Evolutionary conservation across 176 grass and related monocot species (phyloP), one percentile per base, ranked within the genome.

Genomic region (Juncus effusus): DNA sequence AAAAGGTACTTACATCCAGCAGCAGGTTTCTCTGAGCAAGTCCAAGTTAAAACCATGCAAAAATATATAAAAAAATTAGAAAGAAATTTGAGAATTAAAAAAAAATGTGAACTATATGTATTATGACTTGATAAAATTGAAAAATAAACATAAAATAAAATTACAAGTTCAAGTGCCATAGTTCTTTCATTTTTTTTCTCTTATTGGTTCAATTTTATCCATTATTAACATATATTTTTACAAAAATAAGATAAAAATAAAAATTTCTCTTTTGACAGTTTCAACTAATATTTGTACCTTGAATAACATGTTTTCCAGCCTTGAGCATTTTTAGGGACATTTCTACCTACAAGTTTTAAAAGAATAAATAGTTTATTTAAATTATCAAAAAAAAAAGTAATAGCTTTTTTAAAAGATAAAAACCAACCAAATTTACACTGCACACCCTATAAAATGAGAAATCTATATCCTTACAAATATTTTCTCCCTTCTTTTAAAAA

Each of bases 271-370:
- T 28, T 28, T 28, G 19, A 28, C 19, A 28, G 19, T 28, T 28
- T 2, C 11, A 13, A 8, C 67, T 63, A 51, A 2, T 63, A 69
- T 74, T 28, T 49, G 60, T 92, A 97, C 94, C 94, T 97, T 97
- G 94, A 63, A 97, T 89, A 54, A 89, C 88, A 76, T 97, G 94
- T 52, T 97, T 97, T 80, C 85, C 85, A 36, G 85, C 85, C 83
- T 79, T 87, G 3, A 97, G 80, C 82, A 97, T 78, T 64, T 80
- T 92, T 69, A 86, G 69, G 40, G 94, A 97, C 72, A 92, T 77
- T n/a, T 97, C 94, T 66, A 92, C 87, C 94, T 97, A 77, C 50
- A 89, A 41, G 56, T 63, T 76, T 64, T 9, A 47, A 47, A 47
- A 47, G 1, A 10, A 13, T 10, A 78, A 60, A 60, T 13, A 44